Evolutionary conservation across 257 asterid species (phyloP).

Genomic region (Nicotiana noctiflora): DNA sequence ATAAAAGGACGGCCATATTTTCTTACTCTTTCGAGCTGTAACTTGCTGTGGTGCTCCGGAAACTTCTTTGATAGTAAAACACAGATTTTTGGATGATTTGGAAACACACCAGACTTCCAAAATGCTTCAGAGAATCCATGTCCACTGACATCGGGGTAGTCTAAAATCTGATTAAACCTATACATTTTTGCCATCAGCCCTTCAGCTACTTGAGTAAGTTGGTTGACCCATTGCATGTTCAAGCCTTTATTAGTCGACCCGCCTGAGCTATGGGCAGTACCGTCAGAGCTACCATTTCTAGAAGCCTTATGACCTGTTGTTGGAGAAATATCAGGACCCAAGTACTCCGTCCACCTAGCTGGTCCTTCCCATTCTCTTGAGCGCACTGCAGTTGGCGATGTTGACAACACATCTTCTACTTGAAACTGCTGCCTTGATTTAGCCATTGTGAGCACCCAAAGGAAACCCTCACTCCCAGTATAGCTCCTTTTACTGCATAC

Average conservation of each 20-base stretch:
- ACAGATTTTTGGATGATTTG: slow-evolving; percentile 86
- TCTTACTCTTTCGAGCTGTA: slow-evolving; percentile 93
- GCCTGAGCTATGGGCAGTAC: slow-evolving; percentile 39
- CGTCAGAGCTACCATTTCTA: slow-evolving; percentile 53
- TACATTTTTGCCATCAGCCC: slow-evolving; percentile 98
- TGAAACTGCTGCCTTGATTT: slow-evolving; percentile 60
- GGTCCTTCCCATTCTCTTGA: slow-evolving; percentile 88
- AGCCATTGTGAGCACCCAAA: slow-evolving; percentile 49
- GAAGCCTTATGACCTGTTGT: slow-evolving; percentile 24
- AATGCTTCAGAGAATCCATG: slow-evolving; percentile 83
- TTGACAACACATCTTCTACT: slow-evolving; percentile 56
- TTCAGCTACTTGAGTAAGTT: slow-evolving; percentile 93
- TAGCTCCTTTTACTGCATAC: slow-evolving; percentile 31
- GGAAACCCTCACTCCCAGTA: slow-evolving; percentile 17
- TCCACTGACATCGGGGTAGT: slow-evolving; percentile 74
- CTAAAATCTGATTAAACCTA: slow-evolving; percentile 87
- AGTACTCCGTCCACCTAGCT: slow-evolving; percentile 88
- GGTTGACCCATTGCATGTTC: slow-evolving; percentile 96
- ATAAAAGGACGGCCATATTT: slow-evolving; percentile 6
- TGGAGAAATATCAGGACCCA: slow-evolving; percentile 64
- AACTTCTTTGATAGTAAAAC: slow-evolving; percentile 81
- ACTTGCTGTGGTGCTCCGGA: slow-evolving; percentile 94
- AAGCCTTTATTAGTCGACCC: slow-evolving; percentile 67
- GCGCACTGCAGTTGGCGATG: slow-evolving; percentile 54
- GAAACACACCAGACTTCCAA: slow-evolving; percentile 96